Conservation (phyloP, 495 filamentous ascomycete species). For the Penicillium pulvis region DNA sequence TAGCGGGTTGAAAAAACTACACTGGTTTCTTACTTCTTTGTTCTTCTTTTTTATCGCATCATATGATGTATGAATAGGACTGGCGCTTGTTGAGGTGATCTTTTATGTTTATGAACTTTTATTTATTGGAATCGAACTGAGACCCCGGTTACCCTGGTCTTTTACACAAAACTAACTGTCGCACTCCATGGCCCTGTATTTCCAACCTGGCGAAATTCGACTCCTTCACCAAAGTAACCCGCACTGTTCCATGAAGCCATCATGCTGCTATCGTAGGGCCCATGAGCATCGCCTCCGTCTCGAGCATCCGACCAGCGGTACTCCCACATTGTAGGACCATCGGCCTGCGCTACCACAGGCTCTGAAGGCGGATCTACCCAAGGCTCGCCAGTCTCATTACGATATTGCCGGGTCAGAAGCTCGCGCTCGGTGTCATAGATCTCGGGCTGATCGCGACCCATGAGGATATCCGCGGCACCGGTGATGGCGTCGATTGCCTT, state of each 20-base stretch:
- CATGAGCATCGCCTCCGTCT: constrained; percentile 78
- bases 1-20: constrained; percentile 25
- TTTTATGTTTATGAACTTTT: constrained; percentile 14
- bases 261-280: constrained; percentile 78
- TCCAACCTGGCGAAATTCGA: constrained; percentile 76
- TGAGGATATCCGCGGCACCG: constrained; percentile 81
- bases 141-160: constrained; percentile 15
- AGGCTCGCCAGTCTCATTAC: constrained; percentile 82
- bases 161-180: constrained; percentile 60
- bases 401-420: constrained; percentile 76
- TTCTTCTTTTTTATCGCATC: constrained; percentile 37
- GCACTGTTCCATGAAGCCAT: constrained; percentile 89
- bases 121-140: constrained; percentile 24
- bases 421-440: constrained; percentile 93
- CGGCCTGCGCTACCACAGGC: constrained; percentile 25
- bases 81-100: constrained; percentile 41
- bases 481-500: constrained; percentile 80
- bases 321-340: constrained; percentile 70
- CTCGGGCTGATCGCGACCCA: constrained; percentile 77
- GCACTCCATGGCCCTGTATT: constrained; percentile 63
- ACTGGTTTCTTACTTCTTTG: constrained; percentile 20
- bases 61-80: constrained; percentile 49
- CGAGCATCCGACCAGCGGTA: constrained; percentile 87
- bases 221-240: constrained; percentile 92
- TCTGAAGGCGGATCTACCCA: constrained; percentile 70